phyloP scores from a whole-genome alignment of 1,284 basidiomycete genomes.

The Boletus semigastroideus region DNA sequence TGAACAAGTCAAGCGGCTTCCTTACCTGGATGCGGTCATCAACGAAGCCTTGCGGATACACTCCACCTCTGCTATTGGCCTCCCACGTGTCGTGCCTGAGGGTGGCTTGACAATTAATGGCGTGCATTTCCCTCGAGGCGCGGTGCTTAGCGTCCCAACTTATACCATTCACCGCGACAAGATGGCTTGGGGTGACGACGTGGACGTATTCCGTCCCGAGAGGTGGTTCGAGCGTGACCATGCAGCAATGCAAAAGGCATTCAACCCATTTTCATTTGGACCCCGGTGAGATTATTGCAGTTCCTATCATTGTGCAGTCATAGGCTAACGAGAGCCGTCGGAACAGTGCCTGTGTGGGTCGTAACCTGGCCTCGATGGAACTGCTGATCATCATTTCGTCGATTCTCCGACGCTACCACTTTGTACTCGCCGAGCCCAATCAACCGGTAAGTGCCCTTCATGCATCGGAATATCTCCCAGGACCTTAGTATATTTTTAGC shows the following conservation, averaged over 20 bases:
- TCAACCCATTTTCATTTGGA: conserved; percentile 76
- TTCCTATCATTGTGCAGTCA: background rate
- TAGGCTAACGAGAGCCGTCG: background rate
- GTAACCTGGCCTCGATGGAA: conserved; percentile 76
- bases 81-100: conserved; percentile 75
- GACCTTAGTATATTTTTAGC: conserved; percentile 37
- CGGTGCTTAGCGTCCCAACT: conserved; percentile 70
- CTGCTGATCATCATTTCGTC: conserved; percentile 73
- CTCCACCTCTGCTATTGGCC: conserved; percentile 77
- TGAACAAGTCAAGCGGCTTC: conserved; percentile 65
- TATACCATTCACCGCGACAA: conserved; percentile 78
- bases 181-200: conserved; percentile 74
- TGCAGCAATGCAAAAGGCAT: conserved; percentile 61
- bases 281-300: conserved; percentile 45
- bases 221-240: conserved; percentile 75
- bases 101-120: conserved; percentile 64
- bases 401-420: conserved; percentile 69
- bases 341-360: conserved; percentile 66
- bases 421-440: conserved; percentile 59
- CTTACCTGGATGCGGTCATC: conserved; percentile 81
- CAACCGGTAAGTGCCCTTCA: conserved; percentile 47
- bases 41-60: conserved; percentile 81
- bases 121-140: conserved; percentile 67
- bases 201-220: conserved; percentile 75
- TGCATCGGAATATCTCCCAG: conserved; percentile 6